Evolutionary conservation across 345 rosid genomes (phyloP).

Genomic region (Pseudoturritis turrita): DNA sequence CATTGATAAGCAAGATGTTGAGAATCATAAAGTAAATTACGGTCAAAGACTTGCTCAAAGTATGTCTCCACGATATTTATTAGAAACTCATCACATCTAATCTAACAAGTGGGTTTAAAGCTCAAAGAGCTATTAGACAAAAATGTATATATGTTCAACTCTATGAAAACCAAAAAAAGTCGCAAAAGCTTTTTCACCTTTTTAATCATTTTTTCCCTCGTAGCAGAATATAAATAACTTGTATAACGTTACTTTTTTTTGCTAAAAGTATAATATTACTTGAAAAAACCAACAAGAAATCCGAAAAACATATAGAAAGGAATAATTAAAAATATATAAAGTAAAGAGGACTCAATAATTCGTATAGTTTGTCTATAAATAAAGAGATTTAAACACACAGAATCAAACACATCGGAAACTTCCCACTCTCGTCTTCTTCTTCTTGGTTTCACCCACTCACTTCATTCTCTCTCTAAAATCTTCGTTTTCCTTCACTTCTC

Average conservation of each 20-base stretch:
- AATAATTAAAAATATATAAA: neutral
- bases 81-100: conserved; percentile 12
- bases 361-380: conserved; percentile 23
- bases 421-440: conserved; percentile 5
- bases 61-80: conserved; percentile 14
- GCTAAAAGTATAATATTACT: neutral
- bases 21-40: conserved; percentile 8
- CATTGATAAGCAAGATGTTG: neutral
- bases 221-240: neutral
- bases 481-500: neutral
- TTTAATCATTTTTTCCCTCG: neutral
- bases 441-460: neutral
- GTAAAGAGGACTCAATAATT: neutral
- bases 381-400: conserved; percentile 19
- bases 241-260: too few relatives aligned
- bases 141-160: neutral
- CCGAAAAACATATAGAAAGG: neutral
- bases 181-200: conserved; percentile 8
- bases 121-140: conserved; percentile 13
- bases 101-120: conserved; percentile 20
- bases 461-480: neutral
- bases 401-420: conserved; percentile 9
- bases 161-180: neutral
- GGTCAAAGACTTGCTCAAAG: conserved; percentile 22
- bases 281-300: neutral